These are phyloP conservation scores for Suillus spraguei DNA, from an alignment of 768 basidiomycete genomes.

Conservation along the genomic window DNA sequence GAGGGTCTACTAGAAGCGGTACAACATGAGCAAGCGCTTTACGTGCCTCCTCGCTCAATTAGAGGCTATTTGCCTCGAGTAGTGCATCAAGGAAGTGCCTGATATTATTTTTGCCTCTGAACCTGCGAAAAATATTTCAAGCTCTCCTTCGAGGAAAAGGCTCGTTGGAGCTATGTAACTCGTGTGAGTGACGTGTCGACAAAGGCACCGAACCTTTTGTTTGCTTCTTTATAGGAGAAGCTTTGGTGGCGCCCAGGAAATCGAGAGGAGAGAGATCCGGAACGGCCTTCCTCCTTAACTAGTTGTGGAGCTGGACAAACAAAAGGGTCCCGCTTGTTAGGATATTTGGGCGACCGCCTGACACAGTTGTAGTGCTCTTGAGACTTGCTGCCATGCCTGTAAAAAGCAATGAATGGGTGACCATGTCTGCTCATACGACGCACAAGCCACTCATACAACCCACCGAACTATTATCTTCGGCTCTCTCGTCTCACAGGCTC, in stretches of 20 bases:
- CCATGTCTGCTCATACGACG: no score
- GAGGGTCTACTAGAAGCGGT: slow-evolving; percentile 48
- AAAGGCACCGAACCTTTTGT: slow-evolving; percentile 26
- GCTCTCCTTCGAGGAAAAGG: slow-evolving; percentile 46
- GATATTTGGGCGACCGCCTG: no score
- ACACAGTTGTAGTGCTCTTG: no score
- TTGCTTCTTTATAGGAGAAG: slow-evolving; percentile 14
- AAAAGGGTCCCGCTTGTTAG: no score
- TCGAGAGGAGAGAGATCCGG: slow-evolving; percentile 11
- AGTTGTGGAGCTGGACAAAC: no score
- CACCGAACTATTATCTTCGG: no score
- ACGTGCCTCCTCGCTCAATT: slow-evolving; percentile 19
- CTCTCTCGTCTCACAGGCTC: no score
- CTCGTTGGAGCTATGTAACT: slow-evolving; percentile 2
- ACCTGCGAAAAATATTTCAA: slow-evolving; percentile 52
- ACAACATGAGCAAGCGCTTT: slow-evolving; percentile 36
- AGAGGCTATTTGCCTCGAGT: slow-evolving; percentile 26
- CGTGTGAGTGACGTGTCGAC: slow-evolving; percentile 1
- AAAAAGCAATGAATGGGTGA: no score
- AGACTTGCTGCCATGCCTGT: no score
- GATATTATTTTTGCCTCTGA: slow-evolving; percentile 37
- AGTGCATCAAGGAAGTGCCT: slow-evolving; percentile 38
- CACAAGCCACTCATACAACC: no score
- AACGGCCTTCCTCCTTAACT: no score
- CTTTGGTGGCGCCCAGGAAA: slow-evolving; percentile 19